Evolutionary conservation across 208 protist genomes (phyloP).

Genomic region (Crithidia bombi): DNA sequence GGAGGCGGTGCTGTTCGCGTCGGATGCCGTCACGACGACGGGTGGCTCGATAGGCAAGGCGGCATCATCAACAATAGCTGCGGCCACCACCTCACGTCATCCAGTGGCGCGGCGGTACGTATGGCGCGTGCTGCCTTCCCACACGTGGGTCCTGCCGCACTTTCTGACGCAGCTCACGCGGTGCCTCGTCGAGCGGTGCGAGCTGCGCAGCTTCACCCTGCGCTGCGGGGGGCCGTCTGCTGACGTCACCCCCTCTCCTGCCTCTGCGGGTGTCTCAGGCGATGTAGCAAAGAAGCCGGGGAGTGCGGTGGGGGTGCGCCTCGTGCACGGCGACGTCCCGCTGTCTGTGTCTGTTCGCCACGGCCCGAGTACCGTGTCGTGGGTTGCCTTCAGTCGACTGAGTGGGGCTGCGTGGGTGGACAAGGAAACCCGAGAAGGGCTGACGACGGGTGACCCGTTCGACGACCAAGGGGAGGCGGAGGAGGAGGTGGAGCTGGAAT

Average conservation of each 20-base stretch:
- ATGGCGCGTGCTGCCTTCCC: constrained; percentile 37
- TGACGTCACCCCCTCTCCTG: neutral
- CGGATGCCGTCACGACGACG: constrained; percentile 7
- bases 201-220: constrained; percentile 33
- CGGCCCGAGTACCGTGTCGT: constrained; percentile 39
- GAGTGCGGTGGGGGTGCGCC: constrained; percentile 29
- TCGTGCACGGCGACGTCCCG: constrained; percentile 30
- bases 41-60: neutral
- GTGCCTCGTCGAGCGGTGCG: constrained; percentile 40
- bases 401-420: constrained; percentile 57
- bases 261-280: neutral
- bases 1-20: constrained; percentile 20
- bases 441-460: constrained; percentile 18
- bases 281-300: neutral
- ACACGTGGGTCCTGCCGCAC: constrained; percentile 38
- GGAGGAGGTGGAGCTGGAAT: constrained; percentile 43
- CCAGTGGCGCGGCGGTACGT: constrained; percentile 27
- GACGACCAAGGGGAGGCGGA: neutral
- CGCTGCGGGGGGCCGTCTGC: constrained; percentile 22
- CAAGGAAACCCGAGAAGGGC: constrained; percentile 40
- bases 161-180: constrained; percentile 43
- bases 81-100: neutral
- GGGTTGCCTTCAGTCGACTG: constrained; percentile 63
- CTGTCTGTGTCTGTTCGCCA: constrained; percentile 20
- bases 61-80: neutral